phyloP scores from a whole-genome alignment of 164 flowering plant genomes.

The Vitis amurensis region DNA sequence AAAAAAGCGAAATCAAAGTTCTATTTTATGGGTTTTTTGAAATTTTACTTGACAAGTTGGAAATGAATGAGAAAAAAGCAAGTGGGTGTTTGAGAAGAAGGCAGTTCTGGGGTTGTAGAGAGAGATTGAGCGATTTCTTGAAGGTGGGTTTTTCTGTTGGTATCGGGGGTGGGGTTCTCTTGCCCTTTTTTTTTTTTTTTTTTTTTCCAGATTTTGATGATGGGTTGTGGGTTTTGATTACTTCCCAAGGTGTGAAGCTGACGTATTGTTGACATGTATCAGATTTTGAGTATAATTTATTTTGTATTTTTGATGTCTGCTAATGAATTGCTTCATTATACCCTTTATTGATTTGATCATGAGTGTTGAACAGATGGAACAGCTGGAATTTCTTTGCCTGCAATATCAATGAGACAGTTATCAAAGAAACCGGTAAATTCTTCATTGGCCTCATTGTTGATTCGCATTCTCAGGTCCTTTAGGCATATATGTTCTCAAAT shows the following conservation, averaged over 20 bases:
- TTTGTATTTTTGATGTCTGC: background rate
- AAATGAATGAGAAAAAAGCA: too few species aligned
- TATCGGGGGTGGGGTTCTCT: too few species aligned
- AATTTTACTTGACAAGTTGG: too few species aligned
- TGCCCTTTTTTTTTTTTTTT: too few species aligned
- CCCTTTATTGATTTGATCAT: background rate
- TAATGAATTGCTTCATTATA: too few species aligned
- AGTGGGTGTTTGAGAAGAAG: too few species aligned
- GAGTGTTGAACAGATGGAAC: slow-evolving; percentile 69
- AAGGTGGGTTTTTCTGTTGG: background rate
- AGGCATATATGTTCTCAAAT: too few species aligned
- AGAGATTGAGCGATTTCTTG: background rate
- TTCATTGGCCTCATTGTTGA: background rate
- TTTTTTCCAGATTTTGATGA: background rate
- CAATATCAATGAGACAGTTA: slow-evolving; percentile 72
- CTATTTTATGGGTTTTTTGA: background rate
- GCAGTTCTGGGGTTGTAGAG: background rate
- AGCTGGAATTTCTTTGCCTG: slow-evolving; percentile 98
- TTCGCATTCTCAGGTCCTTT: background rate
- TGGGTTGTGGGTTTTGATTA: background rate
- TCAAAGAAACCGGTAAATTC: slow-evolving; percentile 73
- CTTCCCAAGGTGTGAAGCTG: background rate
- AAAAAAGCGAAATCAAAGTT: too few species aligned
- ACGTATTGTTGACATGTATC: background rate
- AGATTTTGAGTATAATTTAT: background rate